These are phyloP conservation scores for Mycena haematopus DNA, from an alignment of 768 basidiomycete species.

Conservation along the genomic window DNA sequence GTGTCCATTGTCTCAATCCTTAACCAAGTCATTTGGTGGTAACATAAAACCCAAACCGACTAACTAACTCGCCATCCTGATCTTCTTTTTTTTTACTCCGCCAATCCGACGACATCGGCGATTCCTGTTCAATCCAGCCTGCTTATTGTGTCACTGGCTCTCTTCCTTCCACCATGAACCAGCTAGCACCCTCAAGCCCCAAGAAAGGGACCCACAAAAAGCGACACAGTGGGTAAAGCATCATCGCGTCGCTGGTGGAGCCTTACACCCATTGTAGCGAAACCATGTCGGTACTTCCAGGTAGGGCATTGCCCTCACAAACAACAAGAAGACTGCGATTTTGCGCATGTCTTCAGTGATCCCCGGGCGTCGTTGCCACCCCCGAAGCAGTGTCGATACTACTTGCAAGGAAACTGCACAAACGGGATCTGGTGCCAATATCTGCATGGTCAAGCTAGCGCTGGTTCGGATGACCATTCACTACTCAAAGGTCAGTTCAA, in stretches of 20 bases:
- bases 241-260: not conserved
- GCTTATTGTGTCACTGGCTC: slow-evolving; percentile 15
- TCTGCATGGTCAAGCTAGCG: slow-evolving; percentile 18
- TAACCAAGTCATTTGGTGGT: not conserved
- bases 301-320: slow-evolving; percentile 21
- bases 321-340: slow-evolving; percentile 29
- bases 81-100: slow-evolving; percentile 18
- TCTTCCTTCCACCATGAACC: slow-evolving; percentile 16
- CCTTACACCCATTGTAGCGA: slow-evolving; percentile 13
- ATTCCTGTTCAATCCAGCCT: slow-evolving; percentile 5
- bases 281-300: slow-evolving; percentile 29
- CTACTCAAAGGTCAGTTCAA: slow-evolving; percentile 19
- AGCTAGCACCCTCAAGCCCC: slow-evolving; percentile 9
- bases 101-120: slow-evolving; percentile 16
- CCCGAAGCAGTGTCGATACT: slow-evolving; percentile 28
- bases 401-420: slow-evolving; percentile 26
- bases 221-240: slow-evolving; percentile 25
- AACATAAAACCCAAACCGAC: slow-evolving; percentile 10
- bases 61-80: not conserved
- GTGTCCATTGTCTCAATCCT: slow-evolving; percentile 21
- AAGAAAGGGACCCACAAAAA: slow-evolving; percentile 27
- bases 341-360: slow-evolving; percentile 28
- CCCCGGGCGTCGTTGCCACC: not conserved
- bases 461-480: slow-evolving; percentile 14
- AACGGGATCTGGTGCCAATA: slow-evolving; percentile 31